A percentile compares a stretch with the other conserved stretches of the same genome.
Conservation (phyloP, 2,329 filamentous ascomycete species). For the Diaporthe citri region DNA sequence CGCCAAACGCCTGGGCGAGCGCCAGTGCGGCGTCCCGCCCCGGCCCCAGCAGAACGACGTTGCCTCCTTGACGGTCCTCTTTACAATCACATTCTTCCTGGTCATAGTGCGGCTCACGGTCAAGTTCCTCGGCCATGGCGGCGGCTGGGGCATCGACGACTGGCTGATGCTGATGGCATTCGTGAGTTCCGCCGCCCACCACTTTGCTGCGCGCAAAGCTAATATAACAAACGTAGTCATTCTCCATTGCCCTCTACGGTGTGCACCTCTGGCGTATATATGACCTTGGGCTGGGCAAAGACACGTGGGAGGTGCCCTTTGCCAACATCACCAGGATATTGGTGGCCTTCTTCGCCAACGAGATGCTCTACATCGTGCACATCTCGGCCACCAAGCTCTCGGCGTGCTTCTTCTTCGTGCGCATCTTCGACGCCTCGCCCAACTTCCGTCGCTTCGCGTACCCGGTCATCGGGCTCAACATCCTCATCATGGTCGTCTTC, state of each 20-base stretch:
- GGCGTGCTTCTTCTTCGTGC: slow-evolving; percentile 31
- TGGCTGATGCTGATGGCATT: slow-evolving; percentile 23
- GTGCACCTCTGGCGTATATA: slow-evolving; percentile 15
- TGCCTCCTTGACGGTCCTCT: slow-evolving; percentile 10
- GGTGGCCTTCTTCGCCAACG: slow-evolving; percentile 2
- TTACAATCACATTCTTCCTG: slow-evolving; percentile 16
- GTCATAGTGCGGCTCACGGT: slow-evolving; percentile 25
- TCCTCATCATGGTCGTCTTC: slow-evolving; percentile 17
- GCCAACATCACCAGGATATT: slow-evolving; percentile 10
- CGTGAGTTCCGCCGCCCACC: not conserved
- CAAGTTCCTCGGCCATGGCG: slow-evolving; percentile 16
- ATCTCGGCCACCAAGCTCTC: slow-evolving; percentile 33
- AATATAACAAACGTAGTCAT: not conserved
- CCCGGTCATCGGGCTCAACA: slow-evolving; percentile 18
- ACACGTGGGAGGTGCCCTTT: slow-evolving; percentile 20
- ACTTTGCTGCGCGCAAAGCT: not conserved
- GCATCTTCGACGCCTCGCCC: slow-evolving; percentile 21
- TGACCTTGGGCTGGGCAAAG: slow-evolving; percentile 6
- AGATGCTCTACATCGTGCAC: slow-evolving; percentile 18
- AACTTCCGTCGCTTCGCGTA: slow-evolving; percentile 17
- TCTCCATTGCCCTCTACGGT: not conserved
- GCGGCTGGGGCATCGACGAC: slow-evolving; percentile 31
- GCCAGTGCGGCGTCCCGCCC: slow-evolving; percentile 6
- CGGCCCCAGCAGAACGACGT: not conserved
- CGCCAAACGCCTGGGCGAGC: slow-evolving; percentile 1